Percentiles rank a stretch among this genome's conserved stretches.
Evolutionary conservation across 164 flowering plant species (phyloP).

Genomic region (Aristolochia contorta): DNA sequence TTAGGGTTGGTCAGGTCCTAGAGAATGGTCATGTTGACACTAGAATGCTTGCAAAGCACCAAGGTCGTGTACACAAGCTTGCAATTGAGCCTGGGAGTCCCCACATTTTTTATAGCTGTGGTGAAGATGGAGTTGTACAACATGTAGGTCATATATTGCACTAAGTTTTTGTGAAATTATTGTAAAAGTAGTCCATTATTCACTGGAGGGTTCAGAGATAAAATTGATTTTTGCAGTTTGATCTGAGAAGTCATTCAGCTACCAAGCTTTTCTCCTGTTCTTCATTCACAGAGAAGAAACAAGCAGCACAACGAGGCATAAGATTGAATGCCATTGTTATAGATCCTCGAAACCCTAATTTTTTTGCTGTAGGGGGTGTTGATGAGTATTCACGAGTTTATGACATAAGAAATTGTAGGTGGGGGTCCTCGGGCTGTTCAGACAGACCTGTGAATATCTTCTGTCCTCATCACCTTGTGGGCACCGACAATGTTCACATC

Average conservation of each 20-base stretch:
- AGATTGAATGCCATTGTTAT: constrained; percentile 50
- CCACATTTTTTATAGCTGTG: constrained; percentile 59
- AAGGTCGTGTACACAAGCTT: constrained; percentile 48
- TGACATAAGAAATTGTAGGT: constrained; percentile 46
- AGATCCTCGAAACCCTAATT: constrained; percentile 58
- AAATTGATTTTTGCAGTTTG: constrained; percentile 48
- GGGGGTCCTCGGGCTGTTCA: constrained; percentile 24
- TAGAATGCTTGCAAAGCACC: constrained; percentile 46
- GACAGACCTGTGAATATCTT: constrained; percentile 36
- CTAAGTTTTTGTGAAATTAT: background rate
- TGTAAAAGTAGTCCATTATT: too few species aligned
- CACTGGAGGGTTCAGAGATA: background rate
- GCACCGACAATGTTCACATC: constrained; percentile 32
- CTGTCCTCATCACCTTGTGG: constrained; percentile 47
- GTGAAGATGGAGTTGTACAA: constrained; percentile 65
- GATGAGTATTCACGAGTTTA: constrained; percentile 74
- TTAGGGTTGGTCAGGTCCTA: constrained; percentile 43
- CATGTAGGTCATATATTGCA: constrained; percentile 31
- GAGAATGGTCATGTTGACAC: constrained; percentile 47
- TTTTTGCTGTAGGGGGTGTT: constrained; percentile 55
- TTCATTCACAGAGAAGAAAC: constrained; percentile 25
- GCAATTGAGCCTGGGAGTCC: constrained; percentile 81
- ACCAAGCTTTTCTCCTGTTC: constrained; percentile 54
- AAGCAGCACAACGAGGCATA: constrained; percentile 14
- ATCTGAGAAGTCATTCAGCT: constrained; percentile 45